Evolutionary conservation across 495 filamentous ascomycete species (phyloP).

Genomic region (Sordaria brevicollis): DNA sequence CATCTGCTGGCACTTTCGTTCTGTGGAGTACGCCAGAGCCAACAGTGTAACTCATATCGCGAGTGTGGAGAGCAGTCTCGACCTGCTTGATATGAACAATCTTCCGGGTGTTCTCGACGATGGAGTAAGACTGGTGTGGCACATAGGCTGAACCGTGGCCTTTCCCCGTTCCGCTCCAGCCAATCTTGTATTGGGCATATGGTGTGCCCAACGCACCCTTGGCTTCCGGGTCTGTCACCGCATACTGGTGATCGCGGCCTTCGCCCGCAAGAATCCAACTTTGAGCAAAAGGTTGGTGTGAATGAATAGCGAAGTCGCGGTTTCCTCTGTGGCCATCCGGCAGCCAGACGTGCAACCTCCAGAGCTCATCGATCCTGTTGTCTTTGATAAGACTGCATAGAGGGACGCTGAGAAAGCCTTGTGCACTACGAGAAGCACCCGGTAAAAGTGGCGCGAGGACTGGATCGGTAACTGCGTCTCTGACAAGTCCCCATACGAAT

Average conservation of each 20-base stretch:
- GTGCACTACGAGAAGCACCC: constrained; percentile 12
- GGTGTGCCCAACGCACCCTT: neutral
- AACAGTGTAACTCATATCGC: constrained; percentile 6
- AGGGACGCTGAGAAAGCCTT: constrained; percentile 17
- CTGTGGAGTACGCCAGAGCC: constrained; percentile 4
- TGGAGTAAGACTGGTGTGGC: constrained; percentile 6
- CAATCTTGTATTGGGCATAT: constrained; percentile 9
- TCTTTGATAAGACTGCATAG: constrained; percentile 14
- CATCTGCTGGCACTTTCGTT: neutral
- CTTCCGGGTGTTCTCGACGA: constrained; percentile 6
- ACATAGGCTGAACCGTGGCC: constrained; percentile 1
- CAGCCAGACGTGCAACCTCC: constrained; percentile 16
- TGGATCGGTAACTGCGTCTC: neutral
- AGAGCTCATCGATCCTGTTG: constrained; percentile 15
- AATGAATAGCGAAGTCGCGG: constrained; percentile 9
- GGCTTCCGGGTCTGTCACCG: neutral
- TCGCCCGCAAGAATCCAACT: constrained; percentile 20
- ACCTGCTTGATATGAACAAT: neutral
- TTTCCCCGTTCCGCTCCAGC: constrained; percentile 10
- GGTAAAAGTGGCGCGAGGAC: neutral
- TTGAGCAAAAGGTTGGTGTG: constrained; percentile 14
- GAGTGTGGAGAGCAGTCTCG: neutral
- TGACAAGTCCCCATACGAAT: neutral
- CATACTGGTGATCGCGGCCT: constrained; percentile 8
- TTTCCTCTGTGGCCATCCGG: constrained; percentile 10